Base-by-base conservation (phyloP, 2,329 filamentous ascomycete genomes). In the Alternaria sp. region DNA sequence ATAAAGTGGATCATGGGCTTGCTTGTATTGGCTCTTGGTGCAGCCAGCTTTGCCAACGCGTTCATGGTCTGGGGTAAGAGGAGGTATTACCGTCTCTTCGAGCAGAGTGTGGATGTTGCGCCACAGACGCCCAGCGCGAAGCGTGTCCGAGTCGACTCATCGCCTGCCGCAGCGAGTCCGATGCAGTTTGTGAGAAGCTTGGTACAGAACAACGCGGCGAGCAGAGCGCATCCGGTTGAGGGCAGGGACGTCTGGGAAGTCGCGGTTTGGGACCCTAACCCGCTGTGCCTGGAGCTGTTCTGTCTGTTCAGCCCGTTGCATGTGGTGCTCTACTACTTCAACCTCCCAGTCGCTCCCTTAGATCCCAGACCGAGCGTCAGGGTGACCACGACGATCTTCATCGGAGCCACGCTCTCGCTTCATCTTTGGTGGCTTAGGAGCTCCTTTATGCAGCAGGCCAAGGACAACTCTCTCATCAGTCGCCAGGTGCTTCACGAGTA, bases 401-500 rank as follows among this genome's bases (percentile, higher is more conserved):
- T 98, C 55, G 90, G 94, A 58, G 77, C 85, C 15, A 84, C 97
- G 2, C 83, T 99, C 14, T 94, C 94, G 0, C 82, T 86, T 2
- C 93, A 97, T 78, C 86, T 98, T 67, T 86, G 89, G 56, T 84
- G 93, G 28, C 83, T 98, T 54, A 90, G 91, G 64, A 87, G 86
- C 3, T 89, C 86, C 33, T 98, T 95, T 80, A 86, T 88, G 4
- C 94, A 95, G 77, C 94, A 98, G 78, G 88, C 88, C 64, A 97
- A 94, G 77, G 96, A 99, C 79, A 88, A 88, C 2, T 86, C 89
- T 3, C 86, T 97, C 50, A 91, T 99, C 62, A 93, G 97, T 71
- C 93, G 91, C 71, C 92, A 98, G 80, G 95, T 98, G 6, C 86
- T 98, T 81, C 90, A 94, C 77, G 96, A 99, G 81, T 99, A 99